Conservation (phyloP, 495 filamentous ascomycete genomes). For the Lepraria neglecta region DNA sequence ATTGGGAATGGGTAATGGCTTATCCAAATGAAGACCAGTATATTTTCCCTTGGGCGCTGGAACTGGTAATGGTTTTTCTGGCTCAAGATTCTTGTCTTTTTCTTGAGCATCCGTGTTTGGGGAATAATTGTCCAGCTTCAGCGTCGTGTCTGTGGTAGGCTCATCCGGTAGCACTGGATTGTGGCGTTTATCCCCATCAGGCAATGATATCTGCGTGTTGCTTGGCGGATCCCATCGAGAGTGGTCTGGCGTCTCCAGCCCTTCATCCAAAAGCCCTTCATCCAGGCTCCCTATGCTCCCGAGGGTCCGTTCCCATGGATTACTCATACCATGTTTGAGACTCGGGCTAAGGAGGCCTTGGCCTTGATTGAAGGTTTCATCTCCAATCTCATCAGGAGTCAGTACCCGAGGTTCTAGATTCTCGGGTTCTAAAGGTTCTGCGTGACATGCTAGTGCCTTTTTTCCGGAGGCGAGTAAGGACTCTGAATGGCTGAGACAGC, state of each 20-base stretch:
- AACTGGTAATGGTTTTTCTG: not conserved
- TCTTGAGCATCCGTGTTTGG: not conserved
- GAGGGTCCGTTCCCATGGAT: slow-evolving; percentile 22
- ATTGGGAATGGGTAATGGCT: not conserved
- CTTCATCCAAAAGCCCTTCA: not conserved
- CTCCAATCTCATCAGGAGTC: slow-evolving; percentile 55
- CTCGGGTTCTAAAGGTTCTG: slow-evolving; percentile 69
- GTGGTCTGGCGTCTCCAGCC: slow-evolving; percentile 8
- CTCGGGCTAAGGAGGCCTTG: slow-evolving; percentile 23
- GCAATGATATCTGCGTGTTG: not conserved
- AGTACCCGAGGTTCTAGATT: slow-evolving; percentile 72
- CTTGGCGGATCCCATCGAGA: not conserved
- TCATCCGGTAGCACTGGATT: not conserved
- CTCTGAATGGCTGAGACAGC: slow-evolving; percentile 82
- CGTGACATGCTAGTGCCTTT: slow-evolving; percentile 75
- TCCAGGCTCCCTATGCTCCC: slow-evolving; percentile 6
- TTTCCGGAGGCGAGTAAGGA: slow-evolving; percentile 81
- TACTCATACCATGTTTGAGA: not conserved
- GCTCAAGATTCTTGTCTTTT: not conserved
- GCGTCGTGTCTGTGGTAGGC: not conserved
- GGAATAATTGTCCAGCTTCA: not conserved
- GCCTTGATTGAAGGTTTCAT: slow-evolving; percentile 30
- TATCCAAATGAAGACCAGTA: no score
- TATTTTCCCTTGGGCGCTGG: not conserved
- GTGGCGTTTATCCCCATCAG: not conserved